Percentiles rank a stretch among this genome's conserved stretches.
Evolutionary conservation across 2,329 filamentous ascomycete species (phyloP).

Genomic region (Helotiales sp.): DNA sequence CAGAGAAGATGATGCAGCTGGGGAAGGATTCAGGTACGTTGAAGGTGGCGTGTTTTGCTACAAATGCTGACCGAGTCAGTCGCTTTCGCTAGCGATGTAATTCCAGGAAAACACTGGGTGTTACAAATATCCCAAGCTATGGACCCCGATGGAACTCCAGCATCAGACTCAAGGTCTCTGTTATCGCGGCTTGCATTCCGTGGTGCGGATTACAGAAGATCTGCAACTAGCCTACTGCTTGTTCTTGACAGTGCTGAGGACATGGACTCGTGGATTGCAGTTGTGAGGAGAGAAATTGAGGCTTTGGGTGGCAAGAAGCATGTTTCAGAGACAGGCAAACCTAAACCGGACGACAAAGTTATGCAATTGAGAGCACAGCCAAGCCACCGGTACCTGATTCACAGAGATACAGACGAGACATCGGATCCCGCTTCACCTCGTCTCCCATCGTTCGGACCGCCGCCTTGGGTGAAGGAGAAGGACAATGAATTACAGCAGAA

Average conservation of each 20-base stretch:
- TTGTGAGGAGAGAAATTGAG: conserved; percentile 73
- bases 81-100: conserved; percentile 79
- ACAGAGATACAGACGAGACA: conserved; percentile 32
- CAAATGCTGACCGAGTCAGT: conserved; percentile 56
- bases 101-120: conserved; percentile 81
- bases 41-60: too few relatives aligned
- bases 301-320: conserved; percentile 69
- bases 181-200: conserved; percentile 69
- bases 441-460: conserved; percentile 25
- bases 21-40: conserved; percentile 63
- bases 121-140: conserved; percentile 73
- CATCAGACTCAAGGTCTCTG: conserved; percentile 62
- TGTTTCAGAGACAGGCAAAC: conserved; percentile 62
- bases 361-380: conserved; percentile 37
- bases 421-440: conserved; percentile 33
- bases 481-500: conserved; percentile 27
- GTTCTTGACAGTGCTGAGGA: conserved; percentile 74
- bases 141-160: conserved; percentile 59
- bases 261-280: conserved; percentile 77
- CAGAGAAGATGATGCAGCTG: conserved; percentile 75
- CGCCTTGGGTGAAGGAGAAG: conserved; percentile 29
- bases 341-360: conserved; percentile 49
- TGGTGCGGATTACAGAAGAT: conserved; percentile 56
- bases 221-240: conserved; percentile 69
- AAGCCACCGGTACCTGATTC: conserved; percentile 38